Conservation (phyloP, 2,329 filamentous ascomycete species). For the Aspergillus sp. region DNA sequence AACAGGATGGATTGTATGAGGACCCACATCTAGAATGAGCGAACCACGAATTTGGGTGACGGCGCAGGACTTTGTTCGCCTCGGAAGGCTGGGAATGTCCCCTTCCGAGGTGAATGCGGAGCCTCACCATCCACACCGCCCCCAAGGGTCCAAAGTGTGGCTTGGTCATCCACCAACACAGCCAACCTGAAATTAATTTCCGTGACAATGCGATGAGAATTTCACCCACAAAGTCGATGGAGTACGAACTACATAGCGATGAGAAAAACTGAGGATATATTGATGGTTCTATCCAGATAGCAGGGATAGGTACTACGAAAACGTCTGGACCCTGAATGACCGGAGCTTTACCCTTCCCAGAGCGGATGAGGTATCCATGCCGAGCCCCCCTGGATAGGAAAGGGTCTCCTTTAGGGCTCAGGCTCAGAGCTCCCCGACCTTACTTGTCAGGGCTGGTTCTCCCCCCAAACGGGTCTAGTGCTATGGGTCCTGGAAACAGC, state of each 20-base stretch:
- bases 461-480: conserved; percentile 20
- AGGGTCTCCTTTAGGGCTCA: conserved; percentile 12
- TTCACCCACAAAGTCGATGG: background rate
- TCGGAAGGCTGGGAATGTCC: background rate
- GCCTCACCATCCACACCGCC: background rate
- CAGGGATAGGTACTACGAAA: too few relatives aligned
- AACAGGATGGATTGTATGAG: background rate
- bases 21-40: background rate
- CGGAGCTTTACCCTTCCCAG: background rate
- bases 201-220: background rate
- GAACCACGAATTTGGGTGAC: background rate
- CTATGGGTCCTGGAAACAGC: conserved; percentile 17
- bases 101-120: background rate
- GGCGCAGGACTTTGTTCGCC: background rate
- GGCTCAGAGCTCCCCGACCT: background rate
- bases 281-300: too few relatives aligned
- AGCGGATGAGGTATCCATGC: conserved; percentile 11
- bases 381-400: conserved; percentile 22
- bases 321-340: too few relatives aligned
- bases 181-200: background rate
- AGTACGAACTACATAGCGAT: too few relatives aligned
- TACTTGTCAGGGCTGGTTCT: conserved; percentile 7
- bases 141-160: background rate
- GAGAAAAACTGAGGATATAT: too few relatives aligned
- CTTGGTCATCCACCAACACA: background rate